phyloP scores from a whole-genome alignment of 148 eudicot species.

The Cornus controversa region DNA sequence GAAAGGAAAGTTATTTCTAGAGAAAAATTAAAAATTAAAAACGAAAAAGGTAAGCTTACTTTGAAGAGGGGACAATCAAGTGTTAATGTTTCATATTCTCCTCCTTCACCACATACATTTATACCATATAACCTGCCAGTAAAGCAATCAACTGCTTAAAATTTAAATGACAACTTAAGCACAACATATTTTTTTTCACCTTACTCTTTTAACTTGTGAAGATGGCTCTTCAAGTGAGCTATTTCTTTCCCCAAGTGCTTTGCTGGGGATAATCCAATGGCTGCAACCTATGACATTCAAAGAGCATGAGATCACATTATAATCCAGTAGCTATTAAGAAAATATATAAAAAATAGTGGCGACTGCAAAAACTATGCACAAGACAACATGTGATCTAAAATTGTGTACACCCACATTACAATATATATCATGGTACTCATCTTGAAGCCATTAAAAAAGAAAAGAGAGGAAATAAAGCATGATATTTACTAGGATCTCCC shows the following conservation, averaged over 20 bases:
- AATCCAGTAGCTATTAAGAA: slow-evolving; percentile 1
- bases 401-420: neutral
- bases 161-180: neutral
- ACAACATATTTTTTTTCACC: slow-evolving; percentile 8
- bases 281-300: slow-evolving; percentile 69
- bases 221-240: slow-evolving; percentile 49
- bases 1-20: neutral
- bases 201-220: slow-evolving; percentile 80
- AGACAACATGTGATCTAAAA: neutral
- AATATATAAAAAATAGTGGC: neutral
- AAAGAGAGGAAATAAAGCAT: neutral
- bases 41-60: slow-evolving; percentile 38
- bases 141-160: neutral
- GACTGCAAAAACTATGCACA: neutral
- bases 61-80: slow-evolving; percentile 94
- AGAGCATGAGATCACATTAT: neutral
- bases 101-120: slow-evolving; percentile 99
- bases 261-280: slow-evolving; percentile 83
- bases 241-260: slow-evolving; percentile 93
- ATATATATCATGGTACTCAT: neutral
- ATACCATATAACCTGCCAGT: slow-evolving; percentile 79
- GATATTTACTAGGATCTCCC: neutral
- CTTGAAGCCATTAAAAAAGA: neutral
- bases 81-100: slow-evolving; percentile 95
- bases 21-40: neutral